Conservation (phyloP, 768 basidiomycete genomes). For the Suillus ampliporus region DNA sequence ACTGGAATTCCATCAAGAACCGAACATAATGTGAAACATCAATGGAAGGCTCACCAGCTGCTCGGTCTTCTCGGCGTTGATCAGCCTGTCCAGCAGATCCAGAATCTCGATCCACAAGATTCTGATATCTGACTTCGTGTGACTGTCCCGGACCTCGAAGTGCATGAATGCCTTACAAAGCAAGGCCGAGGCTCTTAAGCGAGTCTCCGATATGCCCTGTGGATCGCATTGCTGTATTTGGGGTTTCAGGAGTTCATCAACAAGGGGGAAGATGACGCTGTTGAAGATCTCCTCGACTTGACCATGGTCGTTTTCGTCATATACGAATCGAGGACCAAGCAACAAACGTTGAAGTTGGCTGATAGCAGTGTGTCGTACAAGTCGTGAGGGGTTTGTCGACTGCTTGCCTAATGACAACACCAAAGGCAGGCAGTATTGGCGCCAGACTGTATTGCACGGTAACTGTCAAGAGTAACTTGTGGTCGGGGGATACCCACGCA, state of each 20-base stretch:
- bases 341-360: conserved; percentile 83
- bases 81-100: conserved; percentile 86
- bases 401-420: conserved; percentile 77
- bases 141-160: conserved; percentile 76
- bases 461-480: conserved; percentile 12
- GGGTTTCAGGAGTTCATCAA: conserved; percentile 90
- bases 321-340: conserved; percentile 72
- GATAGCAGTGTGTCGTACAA: conserved; percentile 83
- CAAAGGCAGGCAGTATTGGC: conserved; percentile 74
- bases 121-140: conserved; percentile 63
- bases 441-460: conserved; percentile 66
- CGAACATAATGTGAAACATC: not conserved
- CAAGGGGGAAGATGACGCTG: conserved; percentile 85
- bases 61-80: conserved; percentile 84
- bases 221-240: conserved; percentile 82
- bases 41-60: conserved; percentile 69
- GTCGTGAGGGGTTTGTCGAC: conserved; percentile 81
- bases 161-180: conserved; percentile 97
- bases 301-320: conserved; percentile 59
- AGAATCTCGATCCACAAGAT: conserved; percentile 89
- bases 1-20: conserved; percentile 50
- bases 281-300: conserved; percentile 88
- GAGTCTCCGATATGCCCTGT: conserved; percentile 88
- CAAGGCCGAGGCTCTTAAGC: conserved; percentile 85
- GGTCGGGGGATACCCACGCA: conserved; percentile 17